Base-by-base conservation (phyloP, 495 filamentous ascomycete genomes). In the Neurospora sp. region DNA sequence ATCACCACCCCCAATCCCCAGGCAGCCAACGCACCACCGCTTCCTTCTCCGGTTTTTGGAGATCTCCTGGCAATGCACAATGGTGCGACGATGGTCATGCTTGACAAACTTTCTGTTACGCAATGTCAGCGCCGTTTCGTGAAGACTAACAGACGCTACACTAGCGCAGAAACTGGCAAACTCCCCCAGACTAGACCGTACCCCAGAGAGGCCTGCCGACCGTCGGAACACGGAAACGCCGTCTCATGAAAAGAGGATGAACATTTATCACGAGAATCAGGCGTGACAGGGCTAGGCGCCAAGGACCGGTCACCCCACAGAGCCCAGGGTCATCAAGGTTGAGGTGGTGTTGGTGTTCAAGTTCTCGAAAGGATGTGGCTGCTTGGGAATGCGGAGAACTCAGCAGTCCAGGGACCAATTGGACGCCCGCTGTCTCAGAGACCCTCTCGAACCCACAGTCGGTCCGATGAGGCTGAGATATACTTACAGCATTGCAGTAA, bases 381-480 rank as follows among this genome's bases (percentile, higher is more conserved):
- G 53, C 53, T 6, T 65, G 53, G 71, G 74, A 78, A 77, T 79
- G 79, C 78, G 78, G 78, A 80, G 78, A 71, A 35, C 53, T 65
- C 7, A 65, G 44, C n/a, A 11, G 65, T 31, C 69, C 39, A 70
- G 69, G 48, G 42, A 20, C 69, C 69, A 70, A 71, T 69, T 68
- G 68, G 73, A 73, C 73, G 72, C 70, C 77, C 74, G 48, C 61
- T 74, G 77, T 77, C 77, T 78, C 77, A 74, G 71, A 35, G 27
- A 44, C 75, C 71, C 73, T 73, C 71, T 38, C 44, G 5, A 14
- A 44, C 68, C 72, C 75, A 76, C 69, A 80, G 70, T 80, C 78
- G 79, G 79, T 59, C 79, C 79, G 79, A 80, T 73, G 71, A 80
- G 79, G 79, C 79, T 80, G 71, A 35, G 14, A 65, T 65, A 35